Evolutionary conservation across 2,329 filamentous ascomycete genomes (phyloP).

Genomic region (Malbranchea zuffiana): DNA sequence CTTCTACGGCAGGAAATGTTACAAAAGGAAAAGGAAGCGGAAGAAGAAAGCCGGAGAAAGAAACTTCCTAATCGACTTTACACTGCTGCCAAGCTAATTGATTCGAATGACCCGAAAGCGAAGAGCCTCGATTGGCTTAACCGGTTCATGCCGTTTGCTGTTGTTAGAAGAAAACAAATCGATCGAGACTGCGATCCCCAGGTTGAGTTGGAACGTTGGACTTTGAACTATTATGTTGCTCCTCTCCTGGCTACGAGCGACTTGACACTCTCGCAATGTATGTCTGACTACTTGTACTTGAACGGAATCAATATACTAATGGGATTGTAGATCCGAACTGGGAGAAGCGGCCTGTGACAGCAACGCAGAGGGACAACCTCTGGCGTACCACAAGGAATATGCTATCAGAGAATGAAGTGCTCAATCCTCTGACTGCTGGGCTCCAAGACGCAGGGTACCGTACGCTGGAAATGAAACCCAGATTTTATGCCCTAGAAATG

Average conservation of each 20-base stretch:
- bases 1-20: constrained; percentile 33
- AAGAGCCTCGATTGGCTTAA: constrained; percentile 34
- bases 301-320: constrained; percentile 7
- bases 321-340: constrained; percentile 30
- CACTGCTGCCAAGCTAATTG: constrained; percentile 35
- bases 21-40: constrained; percentile 35
- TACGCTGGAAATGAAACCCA: constrained; percentile 35
- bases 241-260: constrained; percentile 40
- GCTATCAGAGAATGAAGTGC: constrained; percentile 34
- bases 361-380: constrained; percentile 34
- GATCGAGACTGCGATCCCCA: constrained; percentile 29
- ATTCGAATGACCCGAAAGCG: constrained; percentile 33
- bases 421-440: constrained; percentile 27
- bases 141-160: constrained; percentile 38
- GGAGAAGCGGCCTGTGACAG: constrained; percentile 36
- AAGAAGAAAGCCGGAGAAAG: constrained; percentile 37
- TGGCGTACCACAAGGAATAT: constrained; percentile 39
- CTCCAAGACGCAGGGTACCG: constrained; percentile 31
- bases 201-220: constrained; percentile 36
- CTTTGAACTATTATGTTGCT: constrained; percentile 40
- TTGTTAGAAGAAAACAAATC: constrained; percentile 34
- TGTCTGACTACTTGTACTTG: constrained; percentile 9
- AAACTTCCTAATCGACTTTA: constrained; percentile 37
- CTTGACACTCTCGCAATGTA: constrained; percentile 38
- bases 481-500: constrained; percentile 40